Base-by-base conservation (phyloP, 192 early-diverging fungal genomes). In the Entomortierella beljakovae region DNA sequence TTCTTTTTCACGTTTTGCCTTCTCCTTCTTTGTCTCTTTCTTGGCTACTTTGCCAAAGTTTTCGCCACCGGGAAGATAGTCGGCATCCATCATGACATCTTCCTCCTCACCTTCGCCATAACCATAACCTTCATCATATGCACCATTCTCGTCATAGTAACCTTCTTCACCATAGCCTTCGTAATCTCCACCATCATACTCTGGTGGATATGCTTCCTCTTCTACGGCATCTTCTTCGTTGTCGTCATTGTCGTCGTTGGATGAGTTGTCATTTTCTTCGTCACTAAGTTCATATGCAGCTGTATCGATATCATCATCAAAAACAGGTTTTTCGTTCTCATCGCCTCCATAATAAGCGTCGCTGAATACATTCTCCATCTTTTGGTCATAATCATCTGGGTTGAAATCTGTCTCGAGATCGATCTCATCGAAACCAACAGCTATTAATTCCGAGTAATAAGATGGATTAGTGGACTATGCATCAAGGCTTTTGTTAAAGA, bases 401-500 rank as follows among this genome's bases (percentile, higher is more conserved):
- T 98, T 95, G 85, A 97, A 98, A 23, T 99, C 97, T n/a, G 87
- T 91, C 48, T 97, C 93, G 38, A 98, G 77, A 83, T 95, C 93
- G 28, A 96, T 69, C 20, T 92, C 84, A 31, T 95, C 91, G 48
- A 98, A 86, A 34, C 90, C 93, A 61, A 90, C 85, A 3, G 63
- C 82, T 88, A 60, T 32, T 51, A 29, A 52, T 8, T 25, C n/a
- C n/a, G 50, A 65, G 23, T 59, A 43, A 38, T 16, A 35, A 46
- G 29, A 29, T 34, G 34, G 63, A n/a, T 20, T 28, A 11, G 10
- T 8, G 10, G 8, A 8, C 42, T 11, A 18, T 43, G 42, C 42
- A 43, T 8, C 42, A 43, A 43, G 8, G 18, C 42, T 9, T 53
- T 28, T 26, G 34, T 23, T 57, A 25, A 35, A 56, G 22, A 10